Base-by-base conservation (phyloP, 176 grass and related monocot genomes). In the Cenchrus americanus region DNA sequence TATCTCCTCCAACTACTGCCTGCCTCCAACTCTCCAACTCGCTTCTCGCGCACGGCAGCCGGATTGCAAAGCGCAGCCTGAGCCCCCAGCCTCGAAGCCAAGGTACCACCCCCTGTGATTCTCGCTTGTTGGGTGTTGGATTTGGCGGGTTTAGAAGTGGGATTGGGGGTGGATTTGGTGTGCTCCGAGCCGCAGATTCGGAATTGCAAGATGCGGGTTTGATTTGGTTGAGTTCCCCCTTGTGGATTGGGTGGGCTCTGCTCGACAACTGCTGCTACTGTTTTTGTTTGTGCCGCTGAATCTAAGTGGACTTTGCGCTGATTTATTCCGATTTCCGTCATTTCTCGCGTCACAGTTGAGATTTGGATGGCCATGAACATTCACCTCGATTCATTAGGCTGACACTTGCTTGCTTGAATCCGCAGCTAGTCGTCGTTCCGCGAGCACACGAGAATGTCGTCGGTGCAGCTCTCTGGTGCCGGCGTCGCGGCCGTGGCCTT, bases 361-460 rank as follows among this genome's bases (percentile, higher is more conserved):
- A 49, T 54, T 54, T 54, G 32, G 37, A 46, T 64, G 19, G 5
- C 12, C 23, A 1, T 2, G 40, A 6, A 3, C 1, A 10, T 3
- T 62, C 12, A 0, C 18, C 59, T 55, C 0, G 34, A 62, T 54
- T 77, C 14, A 8, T 59, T 71, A 40, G 15, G 6, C 11, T 30
- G 32, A 3, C 27, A 73, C 12, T 0, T 63, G n/a, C 34, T 9
- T 65, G 3, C 43, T 37, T 74, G 3, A 24, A 52, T 68, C 30
- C 1, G 14, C 80, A 90, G 88, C 0, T 52, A 19, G n/a, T 52
- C 1, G 8, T 66, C 12, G n/a, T 86, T 87, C 2, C 40, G 22
- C 44, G 34, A 75, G 32, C 68, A 62, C 6, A 5, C 61, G 17
- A 75, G 52, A 37, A 90, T 93, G 91, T 77, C 87, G 87, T 82